These are phyloP conservation scores for Coemansia linderi DNA, from an alignment of 371 early-diverging fungal genomes.

Conservation along the genomic window DNA sequence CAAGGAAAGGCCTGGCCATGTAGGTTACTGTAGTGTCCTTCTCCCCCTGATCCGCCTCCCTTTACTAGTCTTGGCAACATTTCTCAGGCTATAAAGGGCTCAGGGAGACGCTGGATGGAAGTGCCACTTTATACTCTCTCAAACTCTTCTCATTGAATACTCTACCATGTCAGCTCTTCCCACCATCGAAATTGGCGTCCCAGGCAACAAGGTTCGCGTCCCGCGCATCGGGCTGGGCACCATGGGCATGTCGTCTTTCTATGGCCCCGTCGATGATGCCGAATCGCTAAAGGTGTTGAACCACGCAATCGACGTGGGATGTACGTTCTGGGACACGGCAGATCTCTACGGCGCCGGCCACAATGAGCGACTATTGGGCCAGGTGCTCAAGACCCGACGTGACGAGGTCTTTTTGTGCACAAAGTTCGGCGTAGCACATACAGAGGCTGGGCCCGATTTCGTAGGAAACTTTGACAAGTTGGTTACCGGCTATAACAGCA, in stretches of 20 bases:
- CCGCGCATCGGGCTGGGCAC: slow-evolving; percentile 50
- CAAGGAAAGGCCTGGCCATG: too few species aligned
- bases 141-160: neutral
- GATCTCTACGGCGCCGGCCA: slow-evolving; percentile 49
- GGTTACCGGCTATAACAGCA: slow-evolving; percentile 49
- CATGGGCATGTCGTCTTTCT: slow-evolving; percentile 42
- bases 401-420: slow-evolving; percentile 58
- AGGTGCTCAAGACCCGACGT: slow-evolving; percentile 54
- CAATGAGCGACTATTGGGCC: slow-evolving; percentile 55
- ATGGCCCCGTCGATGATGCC: slow-evolving; percentile 35
- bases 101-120: neutral
- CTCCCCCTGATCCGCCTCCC: too few species aligned
- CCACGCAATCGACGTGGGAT: slow-evolving; percentile 46
- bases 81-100: neutral
- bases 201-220: slow-evolving; percentile 33
- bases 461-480: neutral
- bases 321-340: slow-evolving; percentile 45
- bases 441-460: slow-evolving; percentile 10
- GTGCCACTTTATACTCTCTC: neutral
- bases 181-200: slow-evolving; percentile 36
- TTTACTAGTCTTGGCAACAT: neutral
- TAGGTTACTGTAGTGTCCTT: too few species aligned
- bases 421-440: slow-evolving; percentile 54
- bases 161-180: slow-evolving; percentile 7
- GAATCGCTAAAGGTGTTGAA: slow-evolving; percentile 51